Conservation (phyloP, 2,329 filamentous ascomycete species). For the Pseudogymnoascus pannorum region DNA sequence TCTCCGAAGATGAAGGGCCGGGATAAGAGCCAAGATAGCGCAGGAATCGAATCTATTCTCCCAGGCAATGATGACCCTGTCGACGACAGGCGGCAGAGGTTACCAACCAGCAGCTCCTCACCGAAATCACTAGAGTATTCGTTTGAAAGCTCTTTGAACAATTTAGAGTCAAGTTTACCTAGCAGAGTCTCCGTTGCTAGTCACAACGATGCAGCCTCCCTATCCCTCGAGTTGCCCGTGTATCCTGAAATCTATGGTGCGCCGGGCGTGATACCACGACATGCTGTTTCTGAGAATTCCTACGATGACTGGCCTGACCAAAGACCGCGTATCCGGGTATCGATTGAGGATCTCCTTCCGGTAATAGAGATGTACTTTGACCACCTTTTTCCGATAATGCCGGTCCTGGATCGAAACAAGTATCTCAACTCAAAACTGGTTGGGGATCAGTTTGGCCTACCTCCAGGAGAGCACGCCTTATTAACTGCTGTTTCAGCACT, state of each 20-base stretch:
- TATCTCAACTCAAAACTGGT: not conserved
- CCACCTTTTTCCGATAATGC: slow-evolving; percentile 52
- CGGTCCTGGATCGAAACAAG: slow-evolving; percentile 39
- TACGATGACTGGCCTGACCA: not conserved
- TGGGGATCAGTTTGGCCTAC: not conserved
- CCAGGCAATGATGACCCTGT: not conserved
- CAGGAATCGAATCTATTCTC: not conserved
- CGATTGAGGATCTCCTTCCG: not conserved
- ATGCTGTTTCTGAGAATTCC: not conserved
- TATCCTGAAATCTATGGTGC: not conserved
- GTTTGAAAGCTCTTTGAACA: not conserved
- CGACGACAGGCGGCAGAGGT: not conserved
- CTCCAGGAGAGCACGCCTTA: not conserved
- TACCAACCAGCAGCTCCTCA: not conserved
- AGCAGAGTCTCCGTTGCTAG: not conserved
- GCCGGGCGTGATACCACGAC: not conserved
- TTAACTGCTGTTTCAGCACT: not conserved
- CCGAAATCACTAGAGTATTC: not conserved
- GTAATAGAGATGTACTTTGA: slow-evolving; percentile 39
- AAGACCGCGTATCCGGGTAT: not conserved
- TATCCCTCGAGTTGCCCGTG: not conserved
- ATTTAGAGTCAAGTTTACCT: not conserved
- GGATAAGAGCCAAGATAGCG: slow-evolving; percentile 11
- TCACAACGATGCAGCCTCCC: not conserved
- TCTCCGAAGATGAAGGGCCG: slow-evolving; percentile 30